Base-by-base conservation (phyloP, 2,329 filamentous ascomycete species). In the Diaporthe vaccinii region DNA sequence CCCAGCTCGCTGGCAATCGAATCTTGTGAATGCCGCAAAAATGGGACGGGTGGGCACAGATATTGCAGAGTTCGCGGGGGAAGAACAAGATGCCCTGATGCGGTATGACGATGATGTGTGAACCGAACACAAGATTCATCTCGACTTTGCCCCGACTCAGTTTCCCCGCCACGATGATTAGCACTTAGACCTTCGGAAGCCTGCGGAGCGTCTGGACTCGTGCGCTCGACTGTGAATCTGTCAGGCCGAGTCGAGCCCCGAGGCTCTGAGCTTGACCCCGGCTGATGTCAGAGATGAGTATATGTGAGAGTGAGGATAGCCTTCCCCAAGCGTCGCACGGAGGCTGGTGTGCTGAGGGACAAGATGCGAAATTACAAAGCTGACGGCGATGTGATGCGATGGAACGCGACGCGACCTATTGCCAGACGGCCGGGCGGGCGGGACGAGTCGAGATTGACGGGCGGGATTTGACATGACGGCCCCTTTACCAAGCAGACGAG, bases 21-120 rank as follows among this genome's bases (percentile, higher is more conserved):
- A 28, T 25, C 31, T 39, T 68, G 46, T 2, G 46, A 10, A n/a
- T n/a, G 65, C 65, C 46, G 65, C 65, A n/a, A 39, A 68, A 25
- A 53, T 68, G 65, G 65, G 65, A 68, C 44, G 44, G 46, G 46
- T 39, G 65, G 65, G 49, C 65, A 68, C 65, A 53, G 61, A 53
- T 25, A 44, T 70, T 62, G 74, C 71, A 74, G 58, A 65, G 15
- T 39, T 62, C 67, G 73, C 58, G 57, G 53, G 57, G 44, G 25
- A 28, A 28, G 12, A 36, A 15, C 41, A 28, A 31, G 34, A 65
- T 65, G 67, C 58, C 62, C 53, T 57, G 36, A 25, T 62, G 73
- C 51, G 36, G 73, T 55, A 59, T 51, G 59, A 74, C 49, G 55
- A 49, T 46, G 25, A 34, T n/a, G 28, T 49, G 44, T 57, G 44